Evolutionary conservation across 768 basidiomycete species (phyloP), one percentile per base, ranked within the genome.

Genomic region (Serendipita sp.): DNA sequence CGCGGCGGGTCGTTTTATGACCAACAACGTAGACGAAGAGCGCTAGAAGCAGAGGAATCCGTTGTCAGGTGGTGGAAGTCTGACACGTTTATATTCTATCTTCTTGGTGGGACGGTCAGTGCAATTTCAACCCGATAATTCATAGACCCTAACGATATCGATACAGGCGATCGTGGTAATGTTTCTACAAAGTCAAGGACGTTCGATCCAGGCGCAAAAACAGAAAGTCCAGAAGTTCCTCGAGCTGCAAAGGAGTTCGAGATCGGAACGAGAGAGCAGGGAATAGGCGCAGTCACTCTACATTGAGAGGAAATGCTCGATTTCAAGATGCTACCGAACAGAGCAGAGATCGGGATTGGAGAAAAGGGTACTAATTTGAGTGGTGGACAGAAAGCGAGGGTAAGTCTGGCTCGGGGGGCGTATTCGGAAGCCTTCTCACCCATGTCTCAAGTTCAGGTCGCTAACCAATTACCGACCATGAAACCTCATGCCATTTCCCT

Each of bases 341-440:
- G 85, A 3, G 83, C 88, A 69, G 65, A 75, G 41, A 86, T 85
- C 0, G 81, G 84, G 70, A 84, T 88, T 51, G 86, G 86, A 26
- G 88, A 91, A 72, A 84, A 84, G 68, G 89, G 88, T 0, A 83
- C 84, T 65, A 84, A 81, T 71, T 71, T 84, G 42, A 82, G 81
- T 65, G 83, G 83, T 76, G 68, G 65, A 22, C 65, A 69, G n/a
- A 67, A 85, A 79, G 84, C 85, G 42, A 82, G 86, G n/a, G 79
- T 88, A 3, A 84, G 83, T 0, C 73, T 90, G 24, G 90, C 89
- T 0, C 75, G 90, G 28, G 87, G 87, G 0, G 84, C 84, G 1
- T 93, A 91, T 68, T 82, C 86, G 2, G 73, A 78, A 0, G 77
- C 85, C n/a, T n/a, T n/a, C n/a, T n/a, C n/a, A n/a, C n/a, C n/a